A percentile compares a stretch with the other conserved stretches of the same genome.
Conservation (phyloP, 2,329 filamentous ascomycete species). For the Penicillium sp. region DNA sequence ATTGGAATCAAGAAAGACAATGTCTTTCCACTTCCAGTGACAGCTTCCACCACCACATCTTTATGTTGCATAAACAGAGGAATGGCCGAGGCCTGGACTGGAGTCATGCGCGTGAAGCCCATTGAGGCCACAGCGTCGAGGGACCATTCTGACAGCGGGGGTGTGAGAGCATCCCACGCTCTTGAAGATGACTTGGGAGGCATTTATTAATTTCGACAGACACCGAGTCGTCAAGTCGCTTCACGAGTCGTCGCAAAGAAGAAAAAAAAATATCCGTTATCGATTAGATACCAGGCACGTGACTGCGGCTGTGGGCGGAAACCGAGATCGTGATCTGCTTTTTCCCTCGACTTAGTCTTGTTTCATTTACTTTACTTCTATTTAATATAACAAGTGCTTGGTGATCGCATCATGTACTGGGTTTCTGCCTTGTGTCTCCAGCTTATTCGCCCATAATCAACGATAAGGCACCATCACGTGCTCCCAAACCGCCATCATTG, state of each 20-base stretch:
- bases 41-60: slow-evolving; percentile 88
- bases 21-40: slow-evolving; percentile 89
- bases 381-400: not conserved
- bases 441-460: slow-evolving; percentile 1
- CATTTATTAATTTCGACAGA: slow-evolving; percentile 21
- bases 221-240: slow-evolving; percentile 1
- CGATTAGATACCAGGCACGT: slow-evolving; percentile 37
- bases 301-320: slow-evolving; percentile 19
- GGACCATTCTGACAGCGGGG: slow-evolving; percentile 76
- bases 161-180: slow-evolving; percentile 67
- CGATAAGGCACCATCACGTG: slow-evolving; percentile 6
- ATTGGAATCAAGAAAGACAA: slow-evolving; percentile 81
- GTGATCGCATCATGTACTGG: slow-evolving; percentile 7
- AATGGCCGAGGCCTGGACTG: slow-evolving; percentile 89
- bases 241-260: slow-evolving; percentile 11
- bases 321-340: slow-evolving; percentile 16
- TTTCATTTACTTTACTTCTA: slow-evolving; percentile 1
- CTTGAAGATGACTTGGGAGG: slow-evolving; percentile 50
- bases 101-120: slow-evolving; percentile 85
- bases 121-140: slow-evolving; percentile 78
- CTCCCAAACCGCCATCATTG: slow-evolving; percentile 34
- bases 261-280: slow-evolving; percentile 28
- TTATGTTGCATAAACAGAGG: slow-evolving; percentile 86
- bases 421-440: not conserved
- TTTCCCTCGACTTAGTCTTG: slow-evolving; percentile 10